Percentiles rank a stretch among this genome's conserved stretches.
Evolutionary conservation across 495 filamentous ascomycete genomes (phyloP).

Genomic region (Hyaloscypha variabilis): DNA sequence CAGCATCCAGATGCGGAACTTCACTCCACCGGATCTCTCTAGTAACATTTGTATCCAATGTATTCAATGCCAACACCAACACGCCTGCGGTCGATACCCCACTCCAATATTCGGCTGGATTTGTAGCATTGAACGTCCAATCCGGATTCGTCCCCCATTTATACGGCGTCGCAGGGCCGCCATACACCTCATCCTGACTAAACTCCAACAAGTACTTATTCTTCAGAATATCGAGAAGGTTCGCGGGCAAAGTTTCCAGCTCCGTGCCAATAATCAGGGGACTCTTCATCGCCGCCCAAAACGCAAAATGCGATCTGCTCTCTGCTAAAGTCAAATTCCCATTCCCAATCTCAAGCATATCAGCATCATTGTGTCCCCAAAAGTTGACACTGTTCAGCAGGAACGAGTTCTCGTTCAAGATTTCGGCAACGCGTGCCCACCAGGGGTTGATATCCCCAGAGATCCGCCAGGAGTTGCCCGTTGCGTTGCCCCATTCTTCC

Average conservation of each 20-base stretch:
- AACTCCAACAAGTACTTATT: conserved; percentile 50
- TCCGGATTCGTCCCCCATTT: conserved; percentile 54
- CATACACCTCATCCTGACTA: conserved; percentile 62
- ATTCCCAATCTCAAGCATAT: conserved; percentile 53
- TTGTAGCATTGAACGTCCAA: conserved; percentile 60
- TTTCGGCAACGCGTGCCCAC: conserved; percentile 17
- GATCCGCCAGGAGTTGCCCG: conserved; percentile 37
- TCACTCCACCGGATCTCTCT: conserved; percentile 50
- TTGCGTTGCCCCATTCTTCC: conserved; percentile 33
- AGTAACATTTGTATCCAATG: conserved; percentile 36
- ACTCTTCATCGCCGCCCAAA: conserved; percentile 57
- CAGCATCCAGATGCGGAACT: conserved; percentile 50
- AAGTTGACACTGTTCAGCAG: conserved; percentile 50
- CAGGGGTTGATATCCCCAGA: conserved; percentile 37
- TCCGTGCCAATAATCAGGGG: conserved; percentile 53
- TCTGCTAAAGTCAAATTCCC: conserved; percentile 39
- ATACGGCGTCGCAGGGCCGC: conserved; percentile 59
- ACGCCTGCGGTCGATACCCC: conserved; percentile 51
- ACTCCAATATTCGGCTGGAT: conserved; percentile 65
- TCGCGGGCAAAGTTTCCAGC: conserved; percentile 37
- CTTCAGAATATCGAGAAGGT: conserved; percentile 41
- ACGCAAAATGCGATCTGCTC: conserved; percentile 51
- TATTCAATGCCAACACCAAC: conserved; percentile 56
- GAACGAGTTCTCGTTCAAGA: conserved; percentile 56
- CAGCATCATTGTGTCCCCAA: conserved; percentile 59